These are phyloP conservation scores for Wickerhamomyces pijperi DNA, from an alignment of 805 yeast genomes.

Conservation along the genomic window DNA sequence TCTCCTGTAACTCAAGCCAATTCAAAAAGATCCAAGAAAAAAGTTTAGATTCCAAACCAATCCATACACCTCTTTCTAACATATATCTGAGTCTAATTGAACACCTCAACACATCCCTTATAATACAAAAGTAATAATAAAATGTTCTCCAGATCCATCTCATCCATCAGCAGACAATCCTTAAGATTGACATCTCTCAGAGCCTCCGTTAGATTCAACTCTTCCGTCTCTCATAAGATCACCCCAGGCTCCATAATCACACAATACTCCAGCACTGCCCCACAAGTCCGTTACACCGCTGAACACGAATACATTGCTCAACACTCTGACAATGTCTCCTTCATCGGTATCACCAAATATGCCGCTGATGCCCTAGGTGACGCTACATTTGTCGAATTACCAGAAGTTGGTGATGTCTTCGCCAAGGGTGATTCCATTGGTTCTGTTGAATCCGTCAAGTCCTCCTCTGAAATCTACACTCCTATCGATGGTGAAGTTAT, in stretches of 20 bases:
- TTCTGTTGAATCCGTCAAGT: conserved; percentile 88
- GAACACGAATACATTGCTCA: conserved; percentile 95
- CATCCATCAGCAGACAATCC: neutral
- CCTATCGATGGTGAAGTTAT: conserved; percentile 73
- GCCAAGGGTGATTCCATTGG: conserved; percentile 78
- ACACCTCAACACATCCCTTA: too few species aligned
- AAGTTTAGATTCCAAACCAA: too few species aligned
- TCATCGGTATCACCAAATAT: conserved; percentile 87
- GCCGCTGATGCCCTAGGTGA: conserved; percentile 97
- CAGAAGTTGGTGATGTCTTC: conserved; percentile 53
- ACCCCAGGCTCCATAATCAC: conserved; percentile 13
- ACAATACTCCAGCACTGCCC: conserved; percentile 14
- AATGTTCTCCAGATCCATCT: neutral
- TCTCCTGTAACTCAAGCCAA: too few species aligned
- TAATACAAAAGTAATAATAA: too few species aligned
- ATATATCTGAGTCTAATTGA: too few species aligned
- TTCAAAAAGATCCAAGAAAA: too few species aligned
- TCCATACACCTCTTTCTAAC: too few species aligned
- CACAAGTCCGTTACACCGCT: conserved; percentile 52
- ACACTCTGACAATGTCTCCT: conserved; percentile 73
- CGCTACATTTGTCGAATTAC: conserved; percentile 87
- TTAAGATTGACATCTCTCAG: conserved; percentile 7
- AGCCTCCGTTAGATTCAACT: conserved; percentile 15
- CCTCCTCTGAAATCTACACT: conserved; percentile 85
- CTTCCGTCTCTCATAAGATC: conserved; percentile 13